Base-by-base conservation (phyloP, 2,329 filamentous ascomycete species). In the Dothistroma pini region DNA sequence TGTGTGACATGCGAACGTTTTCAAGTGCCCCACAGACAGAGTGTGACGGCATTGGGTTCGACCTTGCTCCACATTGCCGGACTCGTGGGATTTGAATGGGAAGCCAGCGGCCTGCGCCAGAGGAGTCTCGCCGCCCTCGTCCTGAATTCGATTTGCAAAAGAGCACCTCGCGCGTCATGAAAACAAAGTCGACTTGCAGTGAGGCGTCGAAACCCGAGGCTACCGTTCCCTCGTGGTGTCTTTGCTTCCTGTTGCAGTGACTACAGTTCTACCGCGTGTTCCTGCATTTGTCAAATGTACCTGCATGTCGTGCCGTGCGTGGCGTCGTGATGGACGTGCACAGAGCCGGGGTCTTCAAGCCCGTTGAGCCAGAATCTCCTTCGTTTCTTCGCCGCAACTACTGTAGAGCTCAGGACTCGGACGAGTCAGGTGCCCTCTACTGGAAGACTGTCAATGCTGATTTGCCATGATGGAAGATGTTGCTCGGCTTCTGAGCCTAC, bases 391-490 rank as follows among this genome's bases (percentile, higher is more conserved):
- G 41, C n/a, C 41, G 32, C 32, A 11, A 41, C 52, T 54, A 32
- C 16, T 21, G 22, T 34, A 41, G 32, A 38, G 25, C 25, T 14
- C 52, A 44, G 41, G 25, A 29, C 25, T 29, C 34, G 41, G 8
- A 21, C 16, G 29, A 14, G 56, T 47, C 50, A 48, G 35, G 22
- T 19, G 47, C 55, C 51, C 21, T 32, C 44, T 16, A 55, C 21
- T 57, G 49, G 10, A 57, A 52, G 51, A 49, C 41, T 54, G 59
- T 60, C 59, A 58, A 62, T 62, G 54, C 47, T 62, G 54, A 62
- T 66, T 62, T 57, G 63, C 61, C 63, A 66, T 59, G 14, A 57
- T 61, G 59, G 56, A 50, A 56, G 41, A 9, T 14, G n/a, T 49
- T 21, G 44, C n/a, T 49, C n/a, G 44, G 9, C 11, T 51, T 25